These are phyloP conservation scores for Magnolia kwangsiensis DNA, from an alignment of 164 flowering plant species.

Conservation along the genomic window DNA sequence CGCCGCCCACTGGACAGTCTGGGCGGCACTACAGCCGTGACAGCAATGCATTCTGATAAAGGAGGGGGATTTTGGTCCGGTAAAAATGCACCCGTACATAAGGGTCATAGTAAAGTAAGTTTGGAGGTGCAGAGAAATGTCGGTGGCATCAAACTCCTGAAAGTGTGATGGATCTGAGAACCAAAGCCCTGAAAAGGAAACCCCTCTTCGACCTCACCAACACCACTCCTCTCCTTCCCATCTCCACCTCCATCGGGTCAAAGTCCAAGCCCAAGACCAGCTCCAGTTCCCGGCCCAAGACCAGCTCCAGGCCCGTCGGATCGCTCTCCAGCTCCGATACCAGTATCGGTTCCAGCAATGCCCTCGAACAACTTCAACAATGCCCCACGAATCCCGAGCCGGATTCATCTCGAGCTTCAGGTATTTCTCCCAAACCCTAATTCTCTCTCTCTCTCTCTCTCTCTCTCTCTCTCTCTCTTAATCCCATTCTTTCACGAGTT, in stretches of 20 bases:
- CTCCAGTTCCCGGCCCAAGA: neutral
- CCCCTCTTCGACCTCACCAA: conserved; percentile 47
- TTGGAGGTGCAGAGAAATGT: no score
- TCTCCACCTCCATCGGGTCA: conserved; percentile 9
- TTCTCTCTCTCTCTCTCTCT: no score
- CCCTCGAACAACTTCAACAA: neutral
- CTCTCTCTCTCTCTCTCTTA: no score
- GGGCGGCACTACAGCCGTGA: no score
- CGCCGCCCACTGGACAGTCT: no score
- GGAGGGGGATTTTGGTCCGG: no score
- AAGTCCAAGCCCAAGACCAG: neutral
- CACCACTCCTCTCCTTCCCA: conserved; percentile 7
- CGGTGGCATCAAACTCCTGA: no score
- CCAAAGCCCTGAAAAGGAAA: conserved; percentile 17
- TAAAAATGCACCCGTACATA: no score
- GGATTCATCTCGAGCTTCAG: conserved; percentile 11
- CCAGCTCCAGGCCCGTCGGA: neutral
- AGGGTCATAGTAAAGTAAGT: no score
- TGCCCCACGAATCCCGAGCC: conserved; percentile 13
- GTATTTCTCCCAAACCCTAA: conserved; percentile 4
- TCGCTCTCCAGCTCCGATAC: conserved; percentile 10
- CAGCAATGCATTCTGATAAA: no score
- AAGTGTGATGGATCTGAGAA: no score
- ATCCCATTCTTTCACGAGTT: no score
- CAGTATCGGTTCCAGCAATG: conserved; percentile 11